A percentile compares a stretch with the other conserved stretches of the same genome.
These are phyloP conservation scores for Trametes versicolor DNA, from an alignment of 1,284 basidiomycete species.

Conservation along the genomic window DNA sequence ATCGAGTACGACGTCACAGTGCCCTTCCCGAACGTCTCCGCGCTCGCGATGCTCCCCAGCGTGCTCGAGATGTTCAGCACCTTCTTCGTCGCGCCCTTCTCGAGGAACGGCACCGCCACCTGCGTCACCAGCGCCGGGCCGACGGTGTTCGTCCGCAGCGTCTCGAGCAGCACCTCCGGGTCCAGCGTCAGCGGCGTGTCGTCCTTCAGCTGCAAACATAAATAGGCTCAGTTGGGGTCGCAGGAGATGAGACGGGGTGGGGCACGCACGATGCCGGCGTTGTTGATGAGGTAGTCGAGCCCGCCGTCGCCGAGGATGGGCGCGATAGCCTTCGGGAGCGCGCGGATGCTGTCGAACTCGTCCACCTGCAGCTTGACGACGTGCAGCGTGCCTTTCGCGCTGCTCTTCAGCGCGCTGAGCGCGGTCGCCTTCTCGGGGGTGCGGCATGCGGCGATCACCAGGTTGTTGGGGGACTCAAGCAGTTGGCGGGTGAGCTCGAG, in stretches of 20 bases:
- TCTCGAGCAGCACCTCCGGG: slow-evolving; percentile 32
- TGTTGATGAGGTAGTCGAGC: slow-evolving; percentile 52
- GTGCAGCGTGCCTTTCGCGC: slow-evolving; percentile 39
- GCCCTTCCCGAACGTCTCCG: neutral
- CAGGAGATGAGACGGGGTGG: neutral
- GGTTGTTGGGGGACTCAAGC: slow-evolving; percentile 41
- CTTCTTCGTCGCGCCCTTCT: slow-evolving; percentile 4
- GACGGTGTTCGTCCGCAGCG: slow-evolving; percentile 45
- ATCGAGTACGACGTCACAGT: slow-evolving; percentile 39
- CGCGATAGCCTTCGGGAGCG: neutral
- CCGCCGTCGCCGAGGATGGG: slow-evolving; percentile 33
- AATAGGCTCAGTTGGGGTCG: too few relatives aligned
- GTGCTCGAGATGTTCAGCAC: slow-evolving; percentile 5
- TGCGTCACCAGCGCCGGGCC: slow-evolving; percentile 46
- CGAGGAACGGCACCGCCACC: neutral
- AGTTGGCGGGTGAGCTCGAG: slow-evolving; percentile 50
- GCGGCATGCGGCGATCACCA: slow-evolving; percentile 50
- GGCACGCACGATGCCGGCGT: slow-evolving; percentile 46
- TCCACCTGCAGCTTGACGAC: slow-evolving; percentile 44
- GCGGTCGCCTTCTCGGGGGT: slow-evolving; percentile 41
- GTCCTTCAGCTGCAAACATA: slow-evolving; percentile 16
- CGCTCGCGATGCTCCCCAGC: neutral
- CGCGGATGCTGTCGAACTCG: slow-evolving; percentile 27
- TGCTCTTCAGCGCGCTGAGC: slow-evolving; percentile 38
- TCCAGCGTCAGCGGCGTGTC: slow-evolving; percentile 42